Evolutionary conservation across 2,329 filamentous ascomycete species (phyloP).

Genomic region (Diplocarpon rosae): DNA sequence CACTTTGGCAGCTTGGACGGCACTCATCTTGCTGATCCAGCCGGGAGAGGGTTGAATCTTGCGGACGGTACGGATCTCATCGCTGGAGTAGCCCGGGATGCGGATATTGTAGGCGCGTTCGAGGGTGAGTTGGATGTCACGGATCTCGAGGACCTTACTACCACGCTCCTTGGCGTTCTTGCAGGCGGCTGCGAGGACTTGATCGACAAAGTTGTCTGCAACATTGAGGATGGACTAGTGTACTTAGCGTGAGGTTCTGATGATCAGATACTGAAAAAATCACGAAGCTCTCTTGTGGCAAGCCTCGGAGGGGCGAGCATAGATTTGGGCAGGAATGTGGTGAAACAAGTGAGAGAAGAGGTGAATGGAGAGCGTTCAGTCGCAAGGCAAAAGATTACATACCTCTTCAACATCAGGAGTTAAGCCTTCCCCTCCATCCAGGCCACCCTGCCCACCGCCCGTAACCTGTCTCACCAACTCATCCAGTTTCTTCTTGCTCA

Average conservation of each 20-base stretch:
- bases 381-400: conserved; percentile 25
- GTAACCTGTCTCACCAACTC: conserved; percentile 91
- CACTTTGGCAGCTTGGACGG: conserved; percentile 87
- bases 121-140: conserved; percentile 72
- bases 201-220: conserved; percentile 91
- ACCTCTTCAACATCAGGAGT: conserved; percentile 95
- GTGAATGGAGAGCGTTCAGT: conserved; percentile 1
- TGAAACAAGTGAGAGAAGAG: neutral
- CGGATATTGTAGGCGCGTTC: conserved; percentile 83
- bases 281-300: too few relatives aligned
- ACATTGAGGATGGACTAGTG: conserved; percentile 71
- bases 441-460: conserved; percentile 58
- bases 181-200: conserved; percentile 76
- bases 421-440: conserved; percentile 62
- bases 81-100: conserved; percentile 86
- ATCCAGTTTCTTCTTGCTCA: conserved; percentile 97
- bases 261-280: too few relatives aligned
- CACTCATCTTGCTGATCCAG: conserved; percentile 96
- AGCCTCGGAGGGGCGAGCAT: too few relatives aligned
- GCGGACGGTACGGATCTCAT: conserved; percentile 87
- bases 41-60: conserved; percentile 80
- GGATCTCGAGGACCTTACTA: conserved; percentile 80
- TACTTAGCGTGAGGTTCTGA: conserved; percentile 5
- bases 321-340: too few relatives aligned
- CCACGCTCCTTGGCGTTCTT: conserved; percentile 87